Evolutionary conservation across 768 basidiomycete genomes (phyloP), one percentile per base, ranked within the genome.

Genomic region (Boletus vermiculosoides): DNA sequence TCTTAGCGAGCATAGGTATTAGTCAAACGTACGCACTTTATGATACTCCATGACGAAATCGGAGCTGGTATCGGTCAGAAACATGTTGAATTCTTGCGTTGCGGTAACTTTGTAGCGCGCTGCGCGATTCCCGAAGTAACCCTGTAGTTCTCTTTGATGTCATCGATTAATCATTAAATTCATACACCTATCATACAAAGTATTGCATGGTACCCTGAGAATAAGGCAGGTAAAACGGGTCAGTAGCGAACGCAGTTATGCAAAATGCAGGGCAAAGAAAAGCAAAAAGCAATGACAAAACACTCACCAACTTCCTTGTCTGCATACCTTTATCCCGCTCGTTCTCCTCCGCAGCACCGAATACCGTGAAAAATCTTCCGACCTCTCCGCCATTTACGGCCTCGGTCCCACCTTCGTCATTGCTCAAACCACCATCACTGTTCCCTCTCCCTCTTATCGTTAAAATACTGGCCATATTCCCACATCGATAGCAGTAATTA

Each of bases 401-500:
- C 23, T 50, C 41, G 15, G 34, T 25, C 11, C 39, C 56, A 40
- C 40, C 41, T 8, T 60, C 58, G 7, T 40, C 22, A 37, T 50
- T 54, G 20, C 57, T 50, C 33, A 68, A 23, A 20, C 57, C 58
- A 20, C 65, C 58, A 30, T 59, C 57, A 13, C 51, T 5, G 10
- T 75, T 23, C 82, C 88, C 62, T 79, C 80, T 49, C 87, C 90
- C 52, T 39, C 82, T 79, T 15, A 97, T 82, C 1, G 89, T 93
- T 77, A 98, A 81, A 62, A 98, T 92, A 33, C 88, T 88, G 0
- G 95, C 95, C 74, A 92, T 79, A 62, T 98, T 98, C 16, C 95
- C 93, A 66, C 92, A 92, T 31, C 86, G 74, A 61, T 86, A 86
- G 69, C 86, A 94, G 68, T 93, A 93, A 66, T 93, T 95, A 31